Evolutionary conservation across 805 yeast species (phyloP).

Genomic region (Saturnispora bothae): DNA sequence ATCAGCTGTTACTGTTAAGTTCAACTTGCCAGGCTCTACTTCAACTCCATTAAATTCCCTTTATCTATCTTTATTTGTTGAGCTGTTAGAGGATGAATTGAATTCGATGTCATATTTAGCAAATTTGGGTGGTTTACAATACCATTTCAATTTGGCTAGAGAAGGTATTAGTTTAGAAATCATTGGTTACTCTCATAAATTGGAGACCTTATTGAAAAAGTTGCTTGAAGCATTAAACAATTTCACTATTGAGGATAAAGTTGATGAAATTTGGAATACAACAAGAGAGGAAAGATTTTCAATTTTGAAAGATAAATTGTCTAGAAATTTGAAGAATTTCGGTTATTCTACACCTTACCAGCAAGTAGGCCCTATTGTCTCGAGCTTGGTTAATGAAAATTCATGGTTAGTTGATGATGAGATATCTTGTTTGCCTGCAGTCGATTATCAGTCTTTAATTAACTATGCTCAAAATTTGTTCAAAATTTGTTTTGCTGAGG

Average conservation of each 20-base stretch:
- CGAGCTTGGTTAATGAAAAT: slow-evolving; percentile 59
- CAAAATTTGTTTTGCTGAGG: slow-evolving; percentile 55
- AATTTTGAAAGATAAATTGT: slow-evolving; percentile 51
- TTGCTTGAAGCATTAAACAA: slow-evolving; percentile 43
- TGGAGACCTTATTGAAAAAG: slow-evolving; percentile 49
- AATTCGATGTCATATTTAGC: slow-evolving; percentile 78
- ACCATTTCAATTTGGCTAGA: slow-evolving; percentile 45
- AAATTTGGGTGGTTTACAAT: slow-evolving; percentile 62
- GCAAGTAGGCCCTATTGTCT: slow-evolving; percentile 57
- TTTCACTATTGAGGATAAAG: slow-evolving; percentile 27
- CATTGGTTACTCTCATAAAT: slow-evolving; percentile 77
- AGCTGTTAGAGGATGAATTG: slow-evolving; percentile 64
- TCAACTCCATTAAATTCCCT: slow-evolving; percentile 50
- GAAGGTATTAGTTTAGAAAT: slow-evolving; percentile 64
- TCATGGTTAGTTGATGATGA: slow-evolving; percentile 59
- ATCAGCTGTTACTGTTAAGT: slow-evolving; percentile 54
- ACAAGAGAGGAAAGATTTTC: slow-evolving; percentile 51
- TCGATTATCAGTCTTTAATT: slow-evolving; percentile 31
- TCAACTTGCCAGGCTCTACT: slow-evolving; percentile 56
- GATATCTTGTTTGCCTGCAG: slow-evolving; percentile 36
- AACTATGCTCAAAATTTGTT: slow-evolving; percentile 42
- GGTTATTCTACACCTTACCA: slow-evolving; percentile 68
- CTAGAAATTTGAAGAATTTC: slow-evolving; percentile 56
- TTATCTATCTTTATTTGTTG: slow-evolving; percentile 51
- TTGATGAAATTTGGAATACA: slow-evolving; percentile 18